A percentile compares a stretch with the other conserved stretches of the same genome.
Evolutionary conservation across 306 rosid genomes (phyloP).

Genomic region (Lupinus albus): DNA sequence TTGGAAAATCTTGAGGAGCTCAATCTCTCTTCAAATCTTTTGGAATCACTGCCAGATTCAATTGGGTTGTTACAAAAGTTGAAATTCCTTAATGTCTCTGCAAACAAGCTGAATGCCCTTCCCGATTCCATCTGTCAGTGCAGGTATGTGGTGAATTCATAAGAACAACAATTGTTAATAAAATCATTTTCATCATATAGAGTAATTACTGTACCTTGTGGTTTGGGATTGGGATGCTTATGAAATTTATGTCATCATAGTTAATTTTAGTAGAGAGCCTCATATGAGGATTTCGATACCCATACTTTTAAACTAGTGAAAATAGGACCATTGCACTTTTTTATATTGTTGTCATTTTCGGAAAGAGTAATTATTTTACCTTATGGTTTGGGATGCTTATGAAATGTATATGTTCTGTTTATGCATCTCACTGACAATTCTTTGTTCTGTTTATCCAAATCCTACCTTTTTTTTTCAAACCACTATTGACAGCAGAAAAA

Average conservation of each 20-base stretch:
- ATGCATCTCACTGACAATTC: constrained; percentile 15
- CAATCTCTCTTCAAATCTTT: constrained; percentile 68
- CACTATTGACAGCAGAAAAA: neutral
- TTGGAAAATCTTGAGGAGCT: constrained; percentile 88
- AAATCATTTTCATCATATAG: neutral
- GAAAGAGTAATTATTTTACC: constrained; percentile 1
- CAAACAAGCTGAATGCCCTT: constrained; percentile 74
- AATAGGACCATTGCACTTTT: neutral
- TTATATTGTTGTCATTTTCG: neutral
- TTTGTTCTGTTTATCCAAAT: constrained; percentile 25
- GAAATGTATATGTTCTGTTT: constrained; percentile 12
- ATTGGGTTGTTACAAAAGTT: constrained; percentile 79
- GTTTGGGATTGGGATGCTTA: constrained; percentile 1
- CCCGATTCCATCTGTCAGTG: constrained; percentile 86
- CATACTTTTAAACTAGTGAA: constrained; percentile 16
- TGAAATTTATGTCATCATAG: constrained; percentile 16
- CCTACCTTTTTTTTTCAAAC: constrained; percentile 22
- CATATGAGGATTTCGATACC: constrained; percentile 23
- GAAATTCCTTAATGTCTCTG: constrained; percentile 73
- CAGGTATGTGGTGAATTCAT: constrained; percentile 56
- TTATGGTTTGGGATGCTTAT: constrained; percentile 7
- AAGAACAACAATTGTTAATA: neutral
- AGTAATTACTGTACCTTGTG: constrained; percentile 11
- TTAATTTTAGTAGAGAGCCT: constrained; percentile 8
- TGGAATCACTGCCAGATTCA: constrained; percentile 77